A percentile compares a stretch with the other conserved stretches of the same genome.
Conservation (phyloP, 2,329 filamentous ascomycete genomes). For the Cytospora chrysosperma region DNA sequence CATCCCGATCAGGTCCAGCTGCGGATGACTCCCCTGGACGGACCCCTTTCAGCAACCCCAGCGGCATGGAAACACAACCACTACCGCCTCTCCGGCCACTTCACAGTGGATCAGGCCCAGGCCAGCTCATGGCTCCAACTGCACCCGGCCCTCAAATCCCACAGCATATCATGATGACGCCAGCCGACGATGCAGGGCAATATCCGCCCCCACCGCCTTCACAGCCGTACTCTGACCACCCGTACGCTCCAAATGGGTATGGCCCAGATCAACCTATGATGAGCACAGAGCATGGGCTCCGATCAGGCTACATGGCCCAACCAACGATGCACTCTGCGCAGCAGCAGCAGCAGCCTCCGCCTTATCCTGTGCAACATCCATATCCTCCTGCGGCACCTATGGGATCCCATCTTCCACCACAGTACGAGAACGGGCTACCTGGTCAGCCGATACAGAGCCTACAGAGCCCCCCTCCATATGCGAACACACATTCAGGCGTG, state of each 20-base stretch:
- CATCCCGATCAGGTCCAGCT: neutral
- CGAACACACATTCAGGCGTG: constrained; percentile 27
- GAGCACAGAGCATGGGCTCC: constrained; percentile 21
- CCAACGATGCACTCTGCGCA: constrained; percentile 14
- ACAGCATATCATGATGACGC: constrained; percentile 14
- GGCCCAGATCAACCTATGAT: constrained; percentile 24
- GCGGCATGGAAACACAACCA: constrained; percentile 13
- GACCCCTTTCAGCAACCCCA: constrained; percentile 23
- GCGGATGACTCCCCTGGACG: constrained; percentile 21
- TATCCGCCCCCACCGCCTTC: constrained; percentile 15
- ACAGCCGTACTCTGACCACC: constrained; percentile 16
- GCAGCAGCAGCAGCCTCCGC: constrained; percentile 19
- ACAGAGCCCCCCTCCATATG: constrained; percentile 23
- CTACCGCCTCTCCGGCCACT: constrained; percentile 18
- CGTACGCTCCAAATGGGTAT: constrained; percentile 20
- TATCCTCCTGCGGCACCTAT: constrained; percentile 11
- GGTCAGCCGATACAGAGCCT: constrained; percentile 15
- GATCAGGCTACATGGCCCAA: constrained; percentile 21
- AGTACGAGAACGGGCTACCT: constrained; percentile 2
- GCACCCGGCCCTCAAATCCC: constrained; percentile 4
- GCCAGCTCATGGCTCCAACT: constrained; percentile 15
- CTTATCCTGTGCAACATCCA: constrained; percentile 12
- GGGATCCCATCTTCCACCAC: constrained; percentile 6
- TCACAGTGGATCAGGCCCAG: constrained; percentile 19
- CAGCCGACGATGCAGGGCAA: constrained; percentile 1